Conservation (phyloP, 345 rosid genomes). For the Sisymbrium altissimum region DNA sequence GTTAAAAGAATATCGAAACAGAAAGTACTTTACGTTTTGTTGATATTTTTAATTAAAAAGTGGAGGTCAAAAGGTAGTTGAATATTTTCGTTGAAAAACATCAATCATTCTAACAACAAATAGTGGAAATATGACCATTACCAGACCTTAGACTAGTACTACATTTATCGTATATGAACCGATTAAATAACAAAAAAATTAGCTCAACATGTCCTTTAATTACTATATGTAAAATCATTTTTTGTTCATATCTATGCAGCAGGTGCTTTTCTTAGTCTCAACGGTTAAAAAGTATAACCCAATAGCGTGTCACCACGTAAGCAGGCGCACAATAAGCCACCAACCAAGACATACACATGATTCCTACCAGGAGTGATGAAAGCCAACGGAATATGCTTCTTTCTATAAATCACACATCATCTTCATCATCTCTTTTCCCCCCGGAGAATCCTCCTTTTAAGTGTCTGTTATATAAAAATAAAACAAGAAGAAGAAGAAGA, state of each 20-base stretch:
- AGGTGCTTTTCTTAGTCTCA: conserved; percentile 7
- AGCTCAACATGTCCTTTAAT: background rate
- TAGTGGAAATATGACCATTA: background rate
- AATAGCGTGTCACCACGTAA: background rate
- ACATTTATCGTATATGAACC: background rate
- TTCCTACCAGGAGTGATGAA: background rate
- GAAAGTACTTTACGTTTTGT: conserved; percentile 26
- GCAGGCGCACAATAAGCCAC: conserved; percentile 18
- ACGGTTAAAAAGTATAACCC: conserved; percentile 3
- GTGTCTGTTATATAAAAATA: background rate
- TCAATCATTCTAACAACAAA: conserved; percentile 11
- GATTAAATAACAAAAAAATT: background rate
- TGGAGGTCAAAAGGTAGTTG: conserved; percentile 8
- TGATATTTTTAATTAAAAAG: conserved; percentile 7
- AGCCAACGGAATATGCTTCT: conserved; percentile 4
- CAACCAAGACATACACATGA: conserved; percentile 18
- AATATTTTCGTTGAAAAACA: conserved; percentile 21
- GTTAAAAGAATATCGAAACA: conserved; percentile 14
- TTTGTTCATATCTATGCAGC: background rate
- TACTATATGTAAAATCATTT: background rate
- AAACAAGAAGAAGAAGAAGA: conserved; percentile 18
- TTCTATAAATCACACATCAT: conserved; percentile 13
- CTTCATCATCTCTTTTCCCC: conserved; percentile 18
- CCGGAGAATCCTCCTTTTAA: conserved; percentile 5
- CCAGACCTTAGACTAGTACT: background rate